These are phyloP conservation scores for Yamadazyma buinensis DNA, from an alignment of 1,139 yeast species.

Conservation along the genomic window DNA sequence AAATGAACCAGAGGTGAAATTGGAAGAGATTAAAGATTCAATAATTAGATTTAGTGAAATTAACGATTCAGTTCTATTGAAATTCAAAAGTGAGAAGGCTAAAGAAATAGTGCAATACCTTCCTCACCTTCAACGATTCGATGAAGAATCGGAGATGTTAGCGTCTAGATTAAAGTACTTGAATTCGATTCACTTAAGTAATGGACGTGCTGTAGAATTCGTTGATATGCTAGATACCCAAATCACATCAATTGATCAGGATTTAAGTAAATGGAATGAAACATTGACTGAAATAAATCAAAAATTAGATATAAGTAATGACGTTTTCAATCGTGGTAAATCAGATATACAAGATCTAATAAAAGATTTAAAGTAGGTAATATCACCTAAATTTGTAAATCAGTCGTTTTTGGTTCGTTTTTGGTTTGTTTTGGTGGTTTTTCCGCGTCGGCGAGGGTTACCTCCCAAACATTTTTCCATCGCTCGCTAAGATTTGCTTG, in stretches of 20 bases:
- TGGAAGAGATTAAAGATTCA: slow-evolving; percentile 17
- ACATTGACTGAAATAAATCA: slow-evolving; percentile 33
- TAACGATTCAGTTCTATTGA: background rate
- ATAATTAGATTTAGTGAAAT: slow-evolving; percentile 9
- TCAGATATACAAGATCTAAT: background rate
- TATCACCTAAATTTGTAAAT: too few relatives aligned
- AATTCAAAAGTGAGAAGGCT: slow-evolving; percentile 21
- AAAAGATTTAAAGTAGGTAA: background rate
- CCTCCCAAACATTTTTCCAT: too few relatives aligned
- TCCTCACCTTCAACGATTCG: slow-evolving; percentile 32
- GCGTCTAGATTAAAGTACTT: slow-evolving; percentile 42
- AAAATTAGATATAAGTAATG: slow-evolving; percentile 25
- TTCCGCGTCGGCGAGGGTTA: too few relatives aligned
- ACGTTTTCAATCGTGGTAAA: slow-evolving; percentile 10
- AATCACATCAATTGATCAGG: slow-evolving; percentile 31
- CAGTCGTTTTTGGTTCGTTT: too few relatives aligned
- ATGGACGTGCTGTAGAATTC: slow-evolving; percentile 25
- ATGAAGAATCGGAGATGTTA: slow-evolving; percentile 35
- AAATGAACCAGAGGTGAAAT: slow-evolving; percentile 30
- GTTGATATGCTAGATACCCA: slow-evolving; percentile 30
- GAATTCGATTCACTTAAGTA: slow-evolving; percentile 40
- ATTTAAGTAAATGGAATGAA: slow-evolving; percentile 38
- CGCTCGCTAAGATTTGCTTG: too few relatives aligned
- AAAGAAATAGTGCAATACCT: slow-evolving; percentile 35
- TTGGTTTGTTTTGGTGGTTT: too few relatives aligned